phyloP scores from a whole-genome alignment of 305 asterid genomes.

The Euphrasia arctica region DNA sequence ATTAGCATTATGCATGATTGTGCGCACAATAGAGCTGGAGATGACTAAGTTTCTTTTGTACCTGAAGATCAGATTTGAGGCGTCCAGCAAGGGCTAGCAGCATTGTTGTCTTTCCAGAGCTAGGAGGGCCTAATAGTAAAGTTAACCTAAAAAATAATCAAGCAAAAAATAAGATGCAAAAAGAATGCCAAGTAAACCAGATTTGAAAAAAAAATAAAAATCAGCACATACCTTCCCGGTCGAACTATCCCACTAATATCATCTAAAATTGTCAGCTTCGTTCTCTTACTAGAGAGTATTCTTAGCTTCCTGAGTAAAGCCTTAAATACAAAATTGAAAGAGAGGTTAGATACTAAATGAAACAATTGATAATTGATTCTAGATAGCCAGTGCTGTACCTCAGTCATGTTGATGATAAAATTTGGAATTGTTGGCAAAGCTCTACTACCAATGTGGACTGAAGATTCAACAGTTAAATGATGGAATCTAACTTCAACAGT shows the following conservation, averaged over 20 bases:
- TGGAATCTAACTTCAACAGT: conserved; percentile 88
- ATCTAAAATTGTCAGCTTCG: conserved; percentile 68
- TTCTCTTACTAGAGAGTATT: conserved; percentile 57
- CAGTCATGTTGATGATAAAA: conserved; percentile 80
- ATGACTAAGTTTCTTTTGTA: conserved; percentile 31
- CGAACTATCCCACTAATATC: conserved; percentile 87
- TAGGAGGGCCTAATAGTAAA: conserved; percentile 86
- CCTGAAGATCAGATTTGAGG: conserved; percentile 82
- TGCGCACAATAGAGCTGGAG: neutral
- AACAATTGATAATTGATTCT: conserved; percentile 9
- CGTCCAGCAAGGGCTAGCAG: conserved; percentile 92
- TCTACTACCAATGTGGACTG: conserved; percentile 81
- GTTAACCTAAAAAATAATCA: conserved; percentile 59
- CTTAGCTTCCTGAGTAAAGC: conserved; percentile 72
- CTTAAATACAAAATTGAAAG: conserved; percentile 32
- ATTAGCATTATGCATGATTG: conserved; percentile 12
- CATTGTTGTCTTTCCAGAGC: conserved; percentile 95
- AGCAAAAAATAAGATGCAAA: conserved; percentile 26
- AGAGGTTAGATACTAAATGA: conserved; percentile 29
- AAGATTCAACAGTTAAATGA: conserved; percentile 68
- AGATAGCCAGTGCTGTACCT: conserved; percentile 45
- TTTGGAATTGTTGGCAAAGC: conserved; percentile 95
- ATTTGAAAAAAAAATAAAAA: neutral
- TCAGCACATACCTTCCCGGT: conserved; percentile 76
- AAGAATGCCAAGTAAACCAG: conserved; percentile 22